These are phyloP conservation scores for Sporothrix brasiliensis DNA, from an alignment of 2,329 filamentous ascomycete species.

Conservation along the genomic window DNA sequence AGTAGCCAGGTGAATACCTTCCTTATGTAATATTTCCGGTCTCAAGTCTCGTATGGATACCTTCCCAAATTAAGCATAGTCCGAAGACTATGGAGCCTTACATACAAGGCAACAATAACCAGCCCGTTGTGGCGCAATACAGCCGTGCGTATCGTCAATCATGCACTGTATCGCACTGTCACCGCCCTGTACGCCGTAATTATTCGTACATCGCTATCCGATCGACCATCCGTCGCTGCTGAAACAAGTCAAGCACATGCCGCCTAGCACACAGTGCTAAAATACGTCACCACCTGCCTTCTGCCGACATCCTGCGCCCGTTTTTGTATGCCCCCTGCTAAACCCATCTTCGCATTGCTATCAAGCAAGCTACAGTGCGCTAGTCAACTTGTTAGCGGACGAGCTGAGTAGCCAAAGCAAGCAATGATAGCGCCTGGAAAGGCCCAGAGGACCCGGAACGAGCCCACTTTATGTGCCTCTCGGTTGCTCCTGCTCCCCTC, in stretches of 20 bases:
- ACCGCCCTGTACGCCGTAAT: not conserved
- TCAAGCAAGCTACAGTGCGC: slow-evolving; percentile 22
- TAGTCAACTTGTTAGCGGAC: slow-evolving; percentile 15
- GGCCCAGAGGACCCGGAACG: not conserved
- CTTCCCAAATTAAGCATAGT: slow-evolving; percentile 1
- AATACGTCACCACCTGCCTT: slow-evolving; percentile 23
- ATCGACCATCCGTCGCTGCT: slow-evolving; percentile 12
- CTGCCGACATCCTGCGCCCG: not conserved
- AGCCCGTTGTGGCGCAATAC: not conserved
- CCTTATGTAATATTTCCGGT: not conserved
- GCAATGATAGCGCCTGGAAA: not conserved
- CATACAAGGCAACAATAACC: not conserved
- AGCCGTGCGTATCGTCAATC: not conserved
- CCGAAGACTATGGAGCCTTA: not conserved
- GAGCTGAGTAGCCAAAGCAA: slow-evolving; percentile 15
- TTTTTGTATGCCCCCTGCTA: slow-evolving; percentile 16
- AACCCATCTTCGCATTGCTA: slow-evolving; percentile 24
- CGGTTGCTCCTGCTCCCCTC: slow-evolving; percentile 21
- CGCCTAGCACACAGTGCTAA: slow-evolving; percentile 11
- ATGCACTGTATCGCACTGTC: not conserved
- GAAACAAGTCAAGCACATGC: slow-evolving; percentile 26
- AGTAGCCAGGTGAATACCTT: not conserved
- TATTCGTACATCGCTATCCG: not conserved
- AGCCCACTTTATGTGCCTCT: slow-evolving; percentile 16
- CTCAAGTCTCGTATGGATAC: not conserved